phyloP scores from a whole-genome alignment of 768 basidiomycete genomes.

The Serpula lacrymans region DNA sequence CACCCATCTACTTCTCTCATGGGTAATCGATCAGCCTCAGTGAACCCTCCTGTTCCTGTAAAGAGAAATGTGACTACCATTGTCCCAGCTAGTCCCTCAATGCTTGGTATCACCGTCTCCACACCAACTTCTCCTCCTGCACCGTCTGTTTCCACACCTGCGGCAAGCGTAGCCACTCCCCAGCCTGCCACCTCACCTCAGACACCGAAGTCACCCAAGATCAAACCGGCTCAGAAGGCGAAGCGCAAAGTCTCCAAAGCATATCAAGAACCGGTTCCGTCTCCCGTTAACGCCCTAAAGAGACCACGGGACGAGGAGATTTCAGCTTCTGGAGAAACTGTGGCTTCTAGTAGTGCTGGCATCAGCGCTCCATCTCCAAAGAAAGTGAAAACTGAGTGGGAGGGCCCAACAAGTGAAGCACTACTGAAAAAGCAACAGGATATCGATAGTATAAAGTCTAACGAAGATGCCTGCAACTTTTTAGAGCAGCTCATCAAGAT shows the following conservation, averaged over 20 bases:
- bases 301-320: conserved; percentile 33
- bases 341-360: conserved; percentile 27
- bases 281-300: conserved; percentile 28
- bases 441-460: conserved; percentile 51
- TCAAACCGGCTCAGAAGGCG: conserved; percentile 46
- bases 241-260: conserved; percentile 37
- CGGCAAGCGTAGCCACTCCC: conserved; percentile 39
- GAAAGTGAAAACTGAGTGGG: conserved; percentile 70
- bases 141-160: conserved; percentile 47
- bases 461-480: conserved; percentile 63
- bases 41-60: conserved; percentile 22
- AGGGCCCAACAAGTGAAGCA: conserved; percentile 52
- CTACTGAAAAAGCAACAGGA: conserved; percentile 39
- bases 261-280: conserved; percentile 30
- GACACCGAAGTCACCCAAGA: conserved; percentile 69
- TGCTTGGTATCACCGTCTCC: conserved; percentile 10
- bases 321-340: conserved; percentile 22
- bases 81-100: conserved; percentile 22
- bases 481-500: conserved; percentile 62
- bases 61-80: conserved; percentile 9
- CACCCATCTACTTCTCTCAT: conserved; percentile 19
- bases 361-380: conserved; percentile 66
- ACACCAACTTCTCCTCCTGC: conserved; percentile 46
- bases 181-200: conserved; percentile 53
- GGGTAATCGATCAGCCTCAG: conserved; percentile 28